phyloP scores from a whole-genome alignment of 306 rosid species.

The Leucaena leucocephala region DNA sequence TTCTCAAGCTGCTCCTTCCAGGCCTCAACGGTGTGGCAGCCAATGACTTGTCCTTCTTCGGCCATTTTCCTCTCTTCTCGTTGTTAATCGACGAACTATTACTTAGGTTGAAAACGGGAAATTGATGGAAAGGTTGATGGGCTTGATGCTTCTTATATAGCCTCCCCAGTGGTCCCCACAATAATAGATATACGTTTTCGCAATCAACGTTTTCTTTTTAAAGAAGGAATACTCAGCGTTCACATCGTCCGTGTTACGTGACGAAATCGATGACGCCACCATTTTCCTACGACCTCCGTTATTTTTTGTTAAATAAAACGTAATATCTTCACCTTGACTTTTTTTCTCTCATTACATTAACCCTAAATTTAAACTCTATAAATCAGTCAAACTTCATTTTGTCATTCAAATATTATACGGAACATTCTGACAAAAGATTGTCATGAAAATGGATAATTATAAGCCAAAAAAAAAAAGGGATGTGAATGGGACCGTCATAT shows the following conservation, averaged over 20 bases:
- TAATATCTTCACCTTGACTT: too few relatives aligned
- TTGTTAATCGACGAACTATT: neutral
- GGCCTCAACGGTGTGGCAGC: slow-evolving; percentile 43
- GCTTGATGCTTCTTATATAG: slow-evolving; percentile 20
- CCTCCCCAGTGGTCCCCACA: neutral
- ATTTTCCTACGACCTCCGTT: neutral
- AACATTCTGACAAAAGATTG: too few relatives aligned
- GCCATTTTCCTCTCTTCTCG: slow-evolving; percentile 22
- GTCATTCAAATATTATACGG: too few relatives aligned
- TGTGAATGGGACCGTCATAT: too few relatives aligned
- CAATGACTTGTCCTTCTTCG: slow-evolving; percentile 57
- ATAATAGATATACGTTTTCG: neutral
- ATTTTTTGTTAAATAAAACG: neutral
- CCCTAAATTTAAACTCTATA: too few relatives aligned
- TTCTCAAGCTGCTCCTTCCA: slow-evolving; percentile 59
- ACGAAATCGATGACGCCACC: neutral
- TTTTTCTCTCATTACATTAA: too few relatives aligned
- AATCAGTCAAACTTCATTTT: too few relatives aligned
- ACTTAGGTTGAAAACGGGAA: neutral
- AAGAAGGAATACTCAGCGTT: neutral
- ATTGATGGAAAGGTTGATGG: rapidly evolving
- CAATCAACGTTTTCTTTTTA: neutral
- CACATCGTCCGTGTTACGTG: neutral
- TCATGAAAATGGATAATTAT: too few relatives aligned
- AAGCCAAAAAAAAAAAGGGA: too few relatives aligned